These are phyloP conservation scores for Calonectria pauciramosa DNA, from an alignment of 2,329 filamentous ascomycete genomes.

Conservation along the genomic window DNA sequence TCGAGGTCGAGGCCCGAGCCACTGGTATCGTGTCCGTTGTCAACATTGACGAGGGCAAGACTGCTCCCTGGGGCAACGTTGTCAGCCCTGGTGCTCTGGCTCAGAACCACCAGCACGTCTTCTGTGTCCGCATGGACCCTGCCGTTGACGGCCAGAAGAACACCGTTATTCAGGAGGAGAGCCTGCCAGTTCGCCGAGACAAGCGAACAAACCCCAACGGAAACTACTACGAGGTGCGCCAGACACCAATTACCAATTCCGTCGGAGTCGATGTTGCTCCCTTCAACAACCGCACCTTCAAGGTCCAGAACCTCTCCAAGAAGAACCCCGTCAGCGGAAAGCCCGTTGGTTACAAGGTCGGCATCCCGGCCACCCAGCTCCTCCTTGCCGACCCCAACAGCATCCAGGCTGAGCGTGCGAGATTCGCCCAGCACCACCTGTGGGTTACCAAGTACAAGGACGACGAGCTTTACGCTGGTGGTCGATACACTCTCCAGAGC, in stretches of 20 bases:
- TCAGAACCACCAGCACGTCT: slow-evolving; percentile 78
- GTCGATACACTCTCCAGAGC: slow-evolving; percentile 60
- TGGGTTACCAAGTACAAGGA: slow-evolving; percentile 63
- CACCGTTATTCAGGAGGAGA: slow-evolving; percentile 61
- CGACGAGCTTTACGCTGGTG: slow-evolving; percentile 60
- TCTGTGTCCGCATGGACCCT: slow-evolving; percentile 73
- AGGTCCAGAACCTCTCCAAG: slow-evolving; percentile 61
- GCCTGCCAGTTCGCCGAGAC: slow-evolving; percentile 59
- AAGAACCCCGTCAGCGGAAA: slow-evolving; percentile 60
- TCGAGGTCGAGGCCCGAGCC: slow-evolving; percentile 49
- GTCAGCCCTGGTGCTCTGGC: slow-evolving; percentile 73
- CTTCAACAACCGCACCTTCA: slow-evolving; percentile 63
- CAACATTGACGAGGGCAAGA: slow-evolving; percentile 68
- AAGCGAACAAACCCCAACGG: slow-evolving; percentile 63
- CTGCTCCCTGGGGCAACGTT: slow-evolving; percentile 69
- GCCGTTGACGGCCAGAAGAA: slow-evolving; percentile 72
- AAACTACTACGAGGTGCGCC: slow-evolving; percentile 57
- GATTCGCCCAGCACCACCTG: slow-evolving; percentile 59
- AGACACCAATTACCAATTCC: slow-evolving; percentile 60
- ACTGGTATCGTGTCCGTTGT: slow-evolving; percentile 59
- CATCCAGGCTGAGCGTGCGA: slow-evolving; percentile 55
- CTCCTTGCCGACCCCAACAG: slow-evolving; percentile 57
- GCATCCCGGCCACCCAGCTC: slow-evolving; percentile 55
- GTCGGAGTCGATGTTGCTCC: slow-evolving; percentile 64
- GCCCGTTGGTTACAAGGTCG: slow-evolving; percentile 63